Evolutionary conservation across 2,329 filamentous ascomycete species (phyloP), one percentile per base, ranked within the genome.

Genomic region (Nannizziopsis barbatae): DNA sequence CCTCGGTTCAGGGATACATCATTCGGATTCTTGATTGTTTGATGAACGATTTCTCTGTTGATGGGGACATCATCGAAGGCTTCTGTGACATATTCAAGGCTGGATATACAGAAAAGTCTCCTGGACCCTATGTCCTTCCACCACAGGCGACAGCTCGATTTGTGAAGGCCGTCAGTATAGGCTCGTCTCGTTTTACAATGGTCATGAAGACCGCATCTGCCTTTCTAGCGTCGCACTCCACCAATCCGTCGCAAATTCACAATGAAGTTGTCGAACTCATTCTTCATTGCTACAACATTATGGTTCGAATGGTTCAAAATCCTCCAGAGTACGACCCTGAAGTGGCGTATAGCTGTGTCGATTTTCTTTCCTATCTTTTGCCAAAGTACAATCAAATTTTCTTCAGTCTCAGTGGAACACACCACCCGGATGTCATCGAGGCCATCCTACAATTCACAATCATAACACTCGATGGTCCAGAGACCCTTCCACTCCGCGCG

Each of bases 401-500:
- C 20, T 70, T 71, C 50, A 55, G 59, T 7, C 55, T 68, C 9
- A 39, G 30, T 14, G 30, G 60, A 11, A 56, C 56, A 12, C 48
- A 40, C 15, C 53, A 56, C 11, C 60, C 58, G 5, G 58, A 62
- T 1, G 57, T 64, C 3, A 57, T 67, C 11, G 58, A 57, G 11
- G 59, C 64, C 2, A 60, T 69, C 8, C 52, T 71, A 10, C 62
- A 68, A 18, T 67, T 71, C 50, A 66, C 64, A 3, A 60, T 70
- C n/a, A 53, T 63, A 15, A 60, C 65, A 12, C 57, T 71, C 33
- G 63, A 63, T 38, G 61, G 68, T 8, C 60, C 65, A 0, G 69
- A 72, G 33, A 67, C 68, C 8, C 60, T 72, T 11, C 68, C 69
- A n/a, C 65, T 71, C n/a, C 68, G 69, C 14, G 67, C 69, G 22